Percentiles rank a stretch among this genome's conserved stretches.
phyloP scores from a whole-genome alignment of 2,329 filamentous ascomycete species.

The Proliferodiscus dingleyae region DNA sequence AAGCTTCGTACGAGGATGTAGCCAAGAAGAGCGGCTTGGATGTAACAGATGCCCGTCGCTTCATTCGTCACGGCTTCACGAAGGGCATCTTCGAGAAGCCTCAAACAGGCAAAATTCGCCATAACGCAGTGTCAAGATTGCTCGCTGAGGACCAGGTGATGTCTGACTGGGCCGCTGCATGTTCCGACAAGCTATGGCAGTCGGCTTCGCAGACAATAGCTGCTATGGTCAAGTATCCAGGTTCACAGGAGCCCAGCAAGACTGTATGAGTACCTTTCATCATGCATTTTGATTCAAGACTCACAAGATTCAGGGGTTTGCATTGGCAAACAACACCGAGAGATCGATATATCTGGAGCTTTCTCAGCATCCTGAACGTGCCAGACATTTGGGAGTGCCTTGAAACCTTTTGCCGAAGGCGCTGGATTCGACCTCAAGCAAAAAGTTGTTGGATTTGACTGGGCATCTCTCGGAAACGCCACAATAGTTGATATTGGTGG shows the following conservation, averaged over 20 bases:
- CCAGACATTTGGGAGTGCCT: too few relatives aligned
- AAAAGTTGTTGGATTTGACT: too few relatives aligned
- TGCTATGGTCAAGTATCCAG: conserved; percentile 9
- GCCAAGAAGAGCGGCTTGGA: conserved; percentile 13
- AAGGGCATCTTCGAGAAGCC: conserved; percentile 23
- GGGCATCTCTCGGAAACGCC: too few relatives aligned
- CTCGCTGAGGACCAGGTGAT: conserved; percentile 15
- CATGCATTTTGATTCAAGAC: too few relatives aligned
- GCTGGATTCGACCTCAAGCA: too few relatives aligned
- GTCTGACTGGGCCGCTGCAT: conserved; percentile 2
- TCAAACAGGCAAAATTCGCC: conserved; percentile 11
- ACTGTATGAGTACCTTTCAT: too few relatives aligned
- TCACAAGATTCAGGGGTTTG: too few relatives aligned
- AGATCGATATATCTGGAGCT: too few relatives aligned
- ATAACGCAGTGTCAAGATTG: conserved; percentile 20
- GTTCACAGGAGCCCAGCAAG: conserved; percentile 7
- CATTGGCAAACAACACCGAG: too few relatives aligned
- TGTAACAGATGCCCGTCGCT: conserved; percentile 9
- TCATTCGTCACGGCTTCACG: conserved; percentile 23
- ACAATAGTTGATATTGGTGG: too few relatives aligned
- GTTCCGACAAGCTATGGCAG: conserved; percentile 21
- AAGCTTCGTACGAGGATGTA: conserved; percentile 20
- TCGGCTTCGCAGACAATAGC: conserved; percentile 6
- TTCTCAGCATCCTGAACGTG: too few relatives aligned
- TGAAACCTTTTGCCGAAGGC: too few relatives aligned